These are phyloP conservation scores for Rhizophora apiculata DNA, from an alignment of 345 rosid species.

Conservation along the genomic window DNA sequence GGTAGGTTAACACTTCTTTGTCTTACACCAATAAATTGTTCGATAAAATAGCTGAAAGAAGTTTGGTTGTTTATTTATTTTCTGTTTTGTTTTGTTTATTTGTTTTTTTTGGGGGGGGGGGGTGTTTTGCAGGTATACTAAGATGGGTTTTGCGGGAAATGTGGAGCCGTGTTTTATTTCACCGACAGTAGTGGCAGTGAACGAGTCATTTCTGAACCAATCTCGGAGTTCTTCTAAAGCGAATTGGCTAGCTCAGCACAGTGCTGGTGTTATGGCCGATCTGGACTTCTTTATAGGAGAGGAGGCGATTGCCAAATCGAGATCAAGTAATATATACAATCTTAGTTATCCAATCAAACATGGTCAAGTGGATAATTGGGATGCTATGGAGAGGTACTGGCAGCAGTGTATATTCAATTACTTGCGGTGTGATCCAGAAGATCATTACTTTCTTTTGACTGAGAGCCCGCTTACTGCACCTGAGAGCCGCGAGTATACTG, in stretches of 20 bases:
- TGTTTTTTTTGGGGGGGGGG: not conserved
- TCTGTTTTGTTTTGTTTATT: not conserved
- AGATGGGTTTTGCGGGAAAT: conserved; percentile 95
- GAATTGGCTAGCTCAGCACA: conserved; percentile 77
- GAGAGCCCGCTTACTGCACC: conserved; percentile 99
- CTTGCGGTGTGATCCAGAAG: conserved; percentile 95
- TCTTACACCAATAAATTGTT: conserved; percentile 20
- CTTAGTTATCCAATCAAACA: conserved; percentile 80
- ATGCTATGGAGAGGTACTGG: conserved; percentile 97
- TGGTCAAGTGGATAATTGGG: conserved; percentile 97
- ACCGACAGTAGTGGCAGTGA: conserved; percentile 86
- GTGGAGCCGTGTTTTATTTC: conserved; percentile 95
- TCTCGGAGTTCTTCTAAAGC: conserved; percentile 60
- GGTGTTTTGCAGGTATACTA: conserved; percentile 60
- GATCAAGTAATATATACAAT: conserved; percentile 70
- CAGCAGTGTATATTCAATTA: conserved; percentile 91
- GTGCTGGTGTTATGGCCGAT: conserved; percentile 96
- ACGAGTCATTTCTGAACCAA: conserved; percentile 82
- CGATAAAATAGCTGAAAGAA: conserved; percentile 33
- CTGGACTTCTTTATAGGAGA: conserved; percentile 91
- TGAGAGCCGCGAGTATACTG: conserved; percentile 86
- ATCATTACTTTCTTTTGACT: conserved; percentile 91
- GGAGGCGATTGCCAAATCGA: conserved; percentile 67
- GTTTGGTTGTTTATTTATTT: not conserved
- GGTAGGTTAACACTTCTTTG: conserved; percentile 41